Evolutionary conservation across 2,329 filamentous ascomycete genomes (phyloP).

Genomic region (Sporothrix schenckii): DNA sequence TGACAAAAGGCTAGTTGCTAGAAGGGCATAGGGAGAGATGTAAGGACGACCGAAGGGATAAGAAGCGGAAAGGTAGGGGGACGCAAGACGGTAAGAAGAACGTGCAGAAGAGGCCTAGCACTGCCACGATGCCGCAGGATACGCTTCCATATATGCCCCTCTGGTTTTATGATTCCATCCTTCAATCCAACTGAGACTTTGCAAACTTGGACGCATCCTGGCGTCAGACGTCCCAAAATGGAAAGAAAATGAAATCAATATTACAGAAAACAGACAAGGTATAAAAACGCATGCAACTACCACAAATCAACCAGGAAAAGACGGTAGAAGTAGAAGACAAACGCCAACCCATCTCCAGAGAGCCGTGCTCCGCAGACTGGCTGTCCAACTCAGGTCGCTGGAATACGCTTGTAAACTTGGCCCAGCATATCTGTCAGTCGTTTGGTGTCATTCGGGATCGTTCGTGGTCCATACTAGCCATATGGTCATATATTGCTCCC

Average conservation of each 20-base stretch:
- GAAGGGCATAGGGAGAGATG: not conserved
- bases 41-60: no score
- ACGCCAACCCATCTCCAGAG: not conserved
- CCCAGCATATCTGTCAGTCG: not conserved
- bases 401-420: conserved; percentile 2
- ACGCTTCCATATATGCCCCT: conserved; percentile 27
- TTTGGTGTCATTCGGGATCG: not conserved
- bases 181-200: conserved; percentile 17
- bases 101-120: conserved; percentile 16
- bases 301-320: not conserved
- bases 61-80: not conserved
- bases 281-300: not conserved
- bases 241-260: conserved; percentile 17
- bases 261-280: not conserved
- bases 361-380: not conserved
- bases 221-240: conserved; percentile 7
- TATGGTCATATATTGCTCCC: not conserved
- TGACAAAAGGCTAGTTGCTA: conserved; percentile 12
- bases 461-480: no score
- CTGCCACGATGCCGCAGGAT: conserved; percentile 19
- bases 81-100: not conserved
- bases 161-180: conserved; percentile 26
- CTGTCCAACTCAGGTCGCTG: not conserved
- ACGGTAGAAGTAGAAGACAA: not conserved
- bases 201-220: not conserved